Conservation (phyloP, 352 stramenopile genomes). For the Lagenidium sp. region DNA sequence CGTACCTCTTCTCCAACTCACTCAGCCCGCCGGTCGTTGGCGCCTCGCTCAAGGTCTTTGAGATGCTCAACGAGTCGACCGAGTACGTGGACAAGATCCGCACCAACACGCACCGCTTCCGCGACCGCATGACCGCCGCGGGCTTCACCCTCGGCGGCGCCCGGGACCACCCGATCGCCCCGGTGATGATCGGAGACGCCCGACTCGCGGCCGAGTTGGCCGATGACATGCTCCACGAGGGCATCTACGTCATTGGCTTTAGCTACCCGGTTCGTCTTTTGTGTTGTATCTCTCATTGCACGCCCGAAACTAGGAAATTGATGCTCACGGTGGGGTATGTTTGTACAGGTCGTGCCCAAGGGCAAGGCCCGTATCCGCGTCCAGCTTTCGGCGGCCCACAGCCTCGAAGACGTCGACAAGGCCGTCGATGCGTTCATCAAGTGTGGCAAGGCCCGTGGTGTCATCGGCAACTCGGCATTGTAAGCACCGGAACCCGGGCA, state of each 20-base stretch:
- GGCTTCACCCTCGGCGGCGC: slow-evolving; percentile 88
- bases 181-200: slow-evolving; percentile 90
- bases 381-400: slow-evolving; percentile 89
- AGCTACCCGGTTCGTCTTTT: slow-evolving; percentile 81
- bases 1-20: slow-evolving; percentile 94
- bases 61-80: slow-evolving; percentile 85
- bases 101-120: slow-evolving; percentile 88
- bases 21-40: slow-evolving; percentile 89
- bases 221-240: slow-evolving; percentile 88
- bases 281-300: background rate
- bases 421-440: slow-evolving; percentile 90
- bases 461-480: slow-evolving; percentile 32
- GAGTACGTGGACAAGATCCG: slow-evolving; percentile 86
- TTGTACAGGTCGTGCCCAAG: slow-evolving; percentile 79
- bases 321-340: slow-evolving; percentile 1
- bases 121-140: slow-evolving; percentile 84
- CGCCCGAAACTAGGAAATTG: background rate
- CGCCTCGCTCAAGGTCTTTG: slow-evolving; percentile 90
- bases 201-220: slow-evolving; percentile 84
- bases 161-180: slow-evolving; percentile 84
- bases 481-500: no score
- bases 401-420: slow-evolving; percentile 87
- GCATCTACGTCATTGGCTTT: slow-evolving; percentile 94
- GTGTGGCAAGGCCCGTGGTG: slow-evolving; percentile 71
- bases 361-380: slow-evolving; percentile 89